Base-by-base conservation (phyloP, 257 asterid genomes). In the Thymus mandschuricus region DNA sequence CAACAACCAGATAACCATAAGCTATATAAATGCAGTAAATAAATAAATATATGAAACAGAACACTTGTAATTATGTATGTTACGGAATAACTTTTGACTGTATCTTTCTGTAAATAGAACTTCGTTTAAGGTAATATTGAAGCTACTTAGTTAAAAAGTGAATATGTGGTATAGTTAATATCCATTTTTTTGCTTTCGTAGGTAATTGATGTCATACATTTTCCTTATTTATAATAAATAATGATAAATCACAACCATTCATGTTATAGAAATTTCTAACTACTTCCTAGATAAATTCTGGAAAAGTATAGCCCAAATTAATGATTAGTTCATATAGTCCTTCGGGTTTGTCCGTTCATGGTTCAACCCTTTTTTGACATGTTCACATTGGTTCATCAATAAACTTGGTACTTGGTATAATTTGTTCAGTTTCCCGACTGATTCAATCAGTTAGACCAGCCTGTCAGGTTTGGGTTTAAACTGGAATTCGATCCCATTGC, bases 401-500 rank as follows among this genome's bases (percentile, higher is more conserved):
- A 27, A 55, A 55, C 38, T 55, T 55, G 60, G 60, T 57, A 57
- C 11, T 57, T 28, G 8, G 3, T 10, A 31, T 27, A 57, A 31
- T 3, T 31, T 9, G 63, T 9, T 5, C 4, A 4, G 29, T 13
- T 34, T 54, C 34, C 4, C 1, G 38, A 56, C 8, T 29, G 15
- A 8, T 56, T 30, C 8, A 21, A 52, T 29, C 58, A 1, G 31
- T 5, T 21, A 11, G 58, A 21, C 4, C 30, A 2, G 31, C 33
- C 33, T 21, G 10, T 29, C 15, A 3, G 62, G 15, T 56, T 11
- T 3, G 28, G 7, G 61, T 31, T 5, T 10, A 58, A 31, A 58
- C 43, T 6, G 5, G 38, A 38, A 9, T 70, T 59, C 55, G 31
- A 60, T 34, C 41, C 48, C 48, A 59, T 59, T 65, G 58, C 70